Evolutionary conservation across 768 basidiomycete genomes (phyloP), one percentile per base, ranked within the genome.

Genomic region (Vishniacozyma victoriae): DNA sequence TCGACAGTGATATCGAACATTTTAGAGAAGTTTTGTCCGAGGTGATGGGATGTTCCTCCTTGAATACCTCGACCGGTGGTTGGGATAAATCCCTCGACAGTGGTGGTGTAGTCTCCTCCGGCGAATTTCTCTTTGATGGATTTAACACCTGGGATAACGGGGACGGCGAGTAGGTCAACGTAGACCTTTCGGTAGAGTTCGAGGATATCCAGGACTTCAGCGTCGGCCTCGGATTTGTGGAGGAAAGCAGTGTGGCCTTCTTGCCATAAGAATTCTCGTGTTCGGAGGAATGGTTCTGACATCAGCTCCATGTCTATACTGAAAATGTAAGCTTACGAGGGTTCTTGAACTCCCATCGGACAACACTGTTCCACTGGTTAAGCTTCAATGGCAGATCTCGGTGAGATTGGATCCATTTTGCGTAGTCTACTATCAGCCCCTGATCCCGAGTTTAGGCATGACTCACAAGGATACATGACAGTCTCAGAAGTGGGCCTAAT

Each of bases 261-360:
- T 76, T 99, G 95, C 95, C 95, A 99, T n/a, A 99, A 77, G 79
- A 96, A 99, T 76, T 99, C 95, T 69, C 95, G 87, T 2, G 95
- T 97, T 47, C 95, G 90, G 29, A 99, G 80, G 86, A 99, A 99
- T 6, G 95, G 95, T 72, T 99, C 86, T 87, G 69, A 11, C 23
- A 13, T 3, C 38, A 33, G 29, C n/a, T 33, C n/a, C 29, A 9
- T 9, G n/a, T n/a, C 9, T 9, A 33, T 9, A 9, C n/a, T 33
- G 9, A 9, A 33, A 9, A n/a, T 33, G 29, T 33, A 33, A 33
- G 74, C 83, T 69, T 52, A 87, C 86, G 92, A 49, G 93, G 93
- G 72, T 92, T 92, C 76, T 99, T 99, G 79, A 99, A 99, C 73
- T 99, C 93, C 95, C 95, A 99, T 49, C 95, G 85, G 25, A 99